Evolutionary conservation across 1,284 basidiomycete genomes (phyloP), one percentile per base, ranked within the genome.

Genomic region (Trichosporon ovoides): DNA sequence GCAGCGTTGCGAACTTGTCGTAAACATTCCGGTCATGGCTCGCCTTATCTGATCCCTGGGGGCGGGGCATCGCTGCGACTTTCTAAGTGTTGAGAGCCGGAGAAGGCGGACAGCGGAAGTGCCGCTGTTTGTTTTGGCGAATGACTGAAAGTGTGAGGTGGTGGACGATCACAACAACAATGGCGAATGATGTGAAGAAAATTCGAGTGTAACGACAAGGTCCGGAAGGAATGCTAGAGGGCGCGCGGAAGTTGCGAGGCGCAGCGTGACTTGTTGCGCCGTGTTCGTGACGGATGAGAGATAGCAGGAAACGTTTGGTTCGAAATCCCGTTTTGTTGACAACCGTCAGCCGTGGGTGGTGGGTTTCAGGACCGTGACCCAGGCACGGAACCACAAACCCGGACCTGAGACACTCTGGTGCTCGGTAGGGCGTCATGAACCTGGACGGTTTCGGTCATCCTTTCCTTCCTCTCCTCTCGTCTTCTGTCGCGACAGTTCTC

Each of bases 1-100:
- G 69, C 16, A 74, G 64, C 19, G 63, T 56, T 2, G 59, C 56
- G 35, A 72, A 63, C 13, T 60, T 53, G 43, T 68, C 68, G 63
- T 74, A 72, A 9, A 68, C 34, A 6, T 54, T 52, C 3, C 20
- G 16, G 40, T 22, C 40, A 50, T 51, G 35, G 11, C 22, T 49
- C 28, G 37, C 20, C 22, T 13, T 20, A n/a, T 20, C 22, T 18
- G 54, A 4, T 16, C 35, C 54, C 36, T 49, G 28, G n/a, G 43
- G 28, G 37, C 37, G 14, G 7, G 16, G 37, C 16, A 38, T 9
- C 14, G 43, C 49, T 28, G n/a, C n/a, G n/a, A n/a, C n/a, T n/a
- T n/a, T n/a, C n/a, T n/a, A n/a, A n/a, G n/a, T n/a, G 22, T 31
- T 9, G 28, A 31, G 28, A 4, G 5, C 28, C n/a, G n/a, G n/a